Percentiles rank a stretch among this genome's conserved stretches.
Evolutionary conservation across 306 rosid species (phyloP).

Genomic region (Cyamopsis tetragonoloba): DNA sequence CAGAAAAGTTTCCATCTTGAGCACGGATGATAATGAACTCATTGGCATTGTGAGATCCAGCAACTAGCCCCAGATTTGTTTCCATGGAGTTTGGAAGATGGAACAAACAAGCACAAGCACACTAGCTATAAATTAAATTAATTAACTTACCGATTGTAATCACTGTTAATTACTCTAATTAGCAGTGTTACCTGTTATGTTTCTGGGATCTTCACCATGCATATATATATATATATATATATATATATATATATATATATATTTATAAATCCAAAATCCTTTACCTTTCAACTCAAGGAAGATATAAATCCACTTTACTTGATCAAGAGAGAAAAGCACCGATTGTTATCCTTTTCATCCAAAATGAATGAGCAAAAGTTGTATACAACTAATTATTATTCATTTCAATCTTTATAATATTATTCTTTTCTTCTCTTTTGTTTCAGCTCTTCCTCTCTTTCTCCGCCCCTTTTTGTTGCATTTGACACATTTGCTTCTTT

Average conservation of each 20-base stretch:
- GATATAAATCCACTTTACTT: conserved; percentile 38
- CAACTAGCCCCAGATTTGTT: conserved; percentile 50
- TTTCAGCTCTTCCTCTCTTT: conserved; percentile 14
- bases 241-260: no score
- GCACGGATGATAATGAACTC: conserved; percentile 55
- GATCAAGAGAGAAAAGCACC: conserved; percentile 32
- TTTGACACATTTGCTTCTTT: conserved; percentile 20
- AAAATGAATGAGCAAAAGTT: neutral
- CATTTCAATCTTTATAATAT: neutral
- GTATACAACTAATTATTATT: neutral
- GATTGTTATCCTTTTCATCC: conserved; percentile 1
- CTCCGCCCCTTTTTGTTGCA: conserved; percentile 32
- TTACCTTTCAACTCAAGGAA: conserved; percentile 47
- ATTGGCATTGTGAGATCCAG: conserved; percentile 63
- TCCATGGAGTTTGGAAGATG: conserved; percentile 36
- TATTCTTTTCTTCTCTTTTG: conserved; percentile 29
- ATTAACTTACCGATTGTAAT: neutral
- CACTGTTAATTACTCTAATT: neutral
- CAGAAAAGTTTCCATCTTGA: conserved; percentile 47
- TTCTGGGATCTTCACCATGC: neutral
- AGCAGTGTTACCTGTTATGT: neutral
- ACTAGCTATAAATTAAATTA: no score
- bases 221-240: neutral
- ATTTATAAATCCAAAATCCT: neutral
- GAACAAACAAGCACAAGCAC: neutral